Base-by-base conservation (phyloP, 768 basidiomycete species). In the Naganishia vishniacii region DNA sequence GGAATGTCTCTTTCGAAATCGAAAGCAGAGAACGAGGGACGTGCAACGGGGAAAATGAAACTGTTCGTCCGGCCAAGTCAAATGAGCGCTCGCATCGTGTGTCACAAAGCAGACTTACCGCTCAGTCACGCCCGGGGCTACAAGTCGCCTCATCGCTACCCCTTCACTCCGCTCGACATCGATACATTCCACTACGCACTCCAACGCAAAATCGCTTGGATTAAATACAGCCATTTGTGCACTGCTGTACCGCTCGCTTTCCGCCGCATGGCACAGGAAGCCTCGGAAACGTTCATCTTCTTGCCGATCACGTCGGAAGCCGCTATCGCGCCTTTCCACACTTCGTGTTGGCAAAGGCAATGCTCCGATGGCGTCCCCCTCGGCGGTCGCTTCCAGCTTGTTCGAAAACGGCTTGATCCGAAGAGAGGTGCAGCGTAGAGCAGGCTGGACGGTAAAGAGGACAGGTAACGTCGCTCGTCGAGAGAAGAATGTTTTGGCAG, bases 401-500 rank as follows among this genome's bases (percentile, higher is more conserved):
- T 23, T 37, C 1, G 31, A 23, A 34, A 49, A 62, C 12, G 46
- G 32, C 40, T 37, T 18, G 1, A 64, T 20, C 0, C 34, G 42
- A 20, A 64, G 25, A n/a, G 41, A 28, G 6, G 29, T 44, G 63
- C 63, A 64, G 15, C 41, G 51, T 16, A 98, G 84, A 81, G 93
- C 93, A 69, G 89, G 89, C 74, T 97, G 95, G 13, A 98, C 95
- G 3, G 93, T 94, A 64, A 95, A 88, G 71, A 88, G 82, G 67
- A 98, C 82, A 4, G 93, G 91, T 72, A 91, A 91, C 31, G 86
- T 84, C 59, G 97, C 77, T 71, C 90, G 91, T 26, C 95, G 87
- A 28, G 89, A 85, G 73, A 92, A 84, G 76, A 98, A 94, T 77
- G 51, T 83, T 1, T n/a, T n/a, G n/a, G n/a, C n/a, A n/a, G 62